These are phyloP conservation scores for Anthracocystis setariae DNA, from an alignment of 1,284 basidiomycete species.

Conservation along the genomic window DNA sequence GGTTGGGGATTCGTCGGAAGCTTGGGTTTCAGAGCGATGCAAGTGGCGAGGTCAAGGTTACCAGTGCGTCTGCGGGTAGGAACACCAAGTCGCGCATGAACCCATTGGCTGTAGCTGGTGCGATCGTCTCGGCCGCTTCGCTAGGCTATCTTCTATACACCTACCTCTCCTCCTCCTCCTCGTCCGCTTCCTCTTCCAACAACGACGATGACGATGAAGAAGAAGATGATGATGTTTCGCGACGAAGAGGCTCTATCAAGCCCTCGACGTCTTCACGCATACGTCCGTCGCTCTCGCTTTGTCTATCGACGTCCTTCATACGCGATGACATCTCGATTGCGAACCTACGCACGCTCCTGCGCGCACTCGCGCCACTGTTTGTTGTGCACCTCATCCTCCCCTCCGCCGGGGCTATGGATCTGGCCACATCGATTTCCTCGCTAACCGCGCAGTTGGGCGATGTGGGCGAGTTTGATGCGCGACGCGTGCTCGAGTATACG, in stretches of 20 bases:
- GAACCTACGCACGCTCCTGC: constrained; percentile 22
- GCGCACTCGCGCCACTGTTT: constrained; percentile 13
- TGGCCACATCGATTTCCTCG: constrained; percentile 10
- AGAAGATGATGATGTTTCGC: constrained; percentile 25
- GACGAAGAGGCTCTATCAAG: constrained; percentile 4
- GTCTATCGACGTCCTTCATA: constrained; percentile 27
- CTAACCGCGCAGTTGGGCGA: constrained; percentile 4
- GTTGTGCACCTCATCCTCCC: constrained; percentile 45
- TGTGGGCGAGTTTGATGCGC: constrained; percentile 22
- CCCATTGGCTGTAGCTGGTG: constrained; percentile 35
- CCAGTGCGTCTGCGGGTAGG: not conserved
- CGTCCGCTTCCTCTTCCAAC: constrained; percentile 1
- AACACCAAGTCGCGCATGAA: too few species aligned
- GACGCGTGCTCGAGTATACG: constrained; percentile 37
- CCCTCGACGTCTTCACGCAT: not conserved
- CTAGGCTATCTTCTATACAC: constrained; percentile 39
- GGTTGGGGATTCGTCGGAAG: constrained; percentile 29
- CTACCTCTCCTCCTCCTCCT: constrained; percentile 17
- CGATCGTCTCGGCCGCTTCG: constrained; percentile 27
- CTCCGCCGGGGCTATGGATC: constrained; percentile 8
- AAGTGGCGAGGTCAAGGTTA: not conserved
- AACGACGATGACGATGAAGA: constrained; percentile 23
- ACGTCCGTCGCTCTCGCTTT: constrained; percentile 28
- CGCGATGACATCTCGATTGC: constrained; percentile 8
- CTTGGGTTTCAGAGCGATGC: constrained; percentile 11